Conservation (phyloP, 2,329 filamentous ascomycete genomes). For the Gyromitra esculenta region DNA sequence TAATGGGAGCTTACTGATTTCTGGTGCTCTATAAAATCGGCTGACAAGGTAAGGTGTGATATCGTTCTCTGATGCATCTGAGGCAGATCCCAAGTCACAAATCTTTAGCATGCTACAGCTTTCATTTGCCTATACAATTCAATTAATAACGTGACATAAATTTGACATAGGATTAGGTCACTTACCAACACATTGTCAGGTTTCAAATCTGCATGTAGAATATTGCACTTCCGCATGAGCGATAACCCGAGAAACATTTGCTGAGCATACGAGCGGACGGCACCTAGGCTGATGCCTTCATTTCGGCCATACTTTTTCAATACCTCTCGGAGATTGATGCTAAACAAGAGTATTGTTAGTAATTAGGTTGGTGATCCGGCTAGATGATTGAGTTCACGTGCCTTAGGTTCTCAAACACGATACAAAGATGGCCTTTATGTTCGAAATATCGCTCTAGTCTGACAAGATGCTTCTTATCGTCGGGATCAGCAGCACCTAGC, state of each 20-base stretch:
- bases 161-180: neutral
- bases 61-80: constrained; percentile 87
- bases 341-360: constrained; percentile 43
- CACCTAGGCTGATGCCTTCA: constrained; percentile 87
- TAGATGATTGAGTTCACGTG: constrained; percentile 53
- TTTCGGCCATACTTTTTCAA: constrained; percentile 96
- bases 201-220: constrained; percentile 95
- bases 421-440: constrained; percentile 93
- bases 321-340: constrained; percentile 91
- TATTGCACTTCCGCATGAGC: constrained; percentile 88
- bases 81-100: constrained; percentile 95
- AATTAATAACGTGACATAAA: constrained; percentile 57
- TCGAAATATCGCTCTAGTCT: constrained; percentile 88
- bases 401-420: constrained; percentile 92
- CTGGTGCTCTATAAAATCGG: constrained; percentile 95
- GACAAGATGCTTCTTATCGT: constrained; percentile 91
- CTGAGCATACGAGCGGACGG: constrained; percentile 87
- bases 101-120: constrained; percentile 87
- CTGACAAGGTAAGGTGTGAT: constrained; percentile 95
- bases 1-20: constrained; percentile 70
- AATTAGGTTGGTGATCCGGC: neutral
- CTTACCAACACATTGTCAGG: constrained; percentile 92
- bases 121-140: constrained; percentile 72
- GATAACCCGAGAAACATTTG: constrained; percentile 92
- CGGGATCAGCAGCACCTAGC: constrained; percentile 82